Percentiles rank a stretch among this genome's conserved stretches.
Conservation (phyloP, 2,329 filamentous ascomycete species). For the Biscogniauxia sp. region DNA sequence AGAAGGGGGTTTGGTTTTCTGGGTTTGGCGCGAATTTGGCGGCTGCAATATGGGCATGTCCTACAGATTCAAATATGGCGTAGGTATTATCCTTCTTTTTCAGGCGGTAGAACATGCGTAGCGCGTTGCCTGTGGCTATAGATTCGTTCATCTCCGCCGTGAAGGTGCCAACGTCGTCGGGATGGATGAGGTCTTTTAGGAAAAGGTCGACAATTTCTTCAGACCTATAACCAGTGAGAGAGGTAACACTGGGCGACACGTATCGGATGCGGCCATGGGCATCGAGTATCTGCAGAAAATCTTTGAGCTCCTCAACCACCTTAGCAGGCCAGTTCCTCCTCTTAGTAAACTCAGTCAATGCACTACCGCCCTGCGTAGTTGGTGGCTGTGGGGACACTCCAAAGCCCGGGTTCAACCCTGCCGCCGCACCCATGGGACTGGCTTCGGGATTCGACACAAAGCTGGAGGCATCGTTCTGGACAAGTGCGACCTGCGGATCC, state of each 20-base stretch:
- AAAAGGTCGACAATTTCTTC: slow-evolving; percentile 72
- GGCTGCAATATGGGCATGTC: slow-evolving; percentile 81
- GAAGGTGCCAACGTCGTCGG: slow-evolving; percentile 80
- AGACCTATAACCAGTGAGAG: slow-evolving; percentile 71
- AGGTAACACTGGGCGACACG: slow-evolving; percentile 74
- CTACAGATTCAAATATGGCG: slow-evolving; percentile 84
- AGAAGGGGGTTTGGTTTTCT: slow-evolving; percentile 66
- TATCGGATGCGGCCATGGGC: slow-evolving; percentile 81
- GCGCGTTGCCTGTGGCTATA: slow-evolving; percentile 73
- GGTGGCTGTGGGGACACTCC: slow-evolving; percentile 23
- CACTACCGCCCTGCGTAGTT: slow-evolving; percentile 38
- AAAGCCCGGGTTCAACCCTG: slow-evolving; percentile 34
- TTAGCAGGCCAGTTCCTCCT: slow-evolving; percentile 79
- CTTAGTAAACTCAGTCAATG: slow-evolving; percentile 59
- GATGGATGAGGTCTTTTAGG: slow-evolving; percentile 79
- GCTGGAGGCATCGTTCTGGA: slow-evolving; percentile 19
- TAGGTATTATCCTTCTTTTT: slow-evolving; percentile 70
- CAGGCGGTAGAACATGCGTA: slow-evolving; percentile 86
- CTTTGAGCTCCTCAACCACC: slow-evolving; percentile 84
- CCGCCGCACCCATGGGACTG: slow-evolving; percentile 18
- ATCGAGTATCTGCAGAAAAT: slow-evolving; percentile 84
- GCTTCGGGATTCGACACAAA: slow-evolving; percentile 23
- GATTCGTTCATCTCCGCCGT: slow-evolving; percentile 86
- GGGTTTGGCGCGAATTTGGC: slow-evolving; percentile 63
- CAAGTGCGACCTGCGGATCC: slow-evolving; percentile 21